phyloP scores from a whole-genome alignment of 306 rosid species.

The Ochetophila trinervis region DNA sequence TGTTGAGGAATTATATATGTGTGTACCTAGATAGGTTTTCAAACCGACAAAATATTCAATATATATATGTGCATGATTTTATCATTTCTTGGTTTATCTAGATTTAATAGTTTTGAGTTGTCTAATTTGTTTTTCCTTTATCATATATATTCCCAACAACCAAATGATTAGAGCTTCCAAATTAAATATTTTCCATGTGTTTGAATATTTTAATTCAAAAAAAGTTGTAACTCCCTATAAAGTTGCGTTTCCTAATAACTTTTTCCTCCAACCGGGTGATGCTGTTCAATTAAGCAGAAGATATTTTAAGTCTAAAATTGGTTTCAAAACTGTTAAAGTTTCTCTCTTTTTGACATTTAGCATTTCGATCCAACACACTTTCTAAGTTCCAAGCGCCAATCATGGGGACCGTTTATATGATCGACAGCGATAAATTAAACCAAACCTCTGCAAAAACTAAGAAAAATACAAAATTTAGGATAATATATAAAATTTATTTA shows the following conservation, averaged over 20 bases:
- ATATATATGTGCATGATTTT: too few relatives aligned
- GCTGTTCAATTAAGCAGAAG: constrained; percentile 4
- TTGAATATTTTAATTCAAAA: constrained; percentile 16
- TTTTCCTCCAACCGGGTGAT: constrained; percentile 12
- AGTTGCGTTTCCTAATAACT: constrained; percentile 22
- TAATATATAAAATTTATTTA: background rate
- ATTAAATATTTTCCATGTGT: constrained; percentile 23
- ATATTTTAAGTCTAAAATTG: constrained; percentile 1
- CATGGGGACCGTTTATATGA: constrained; percentile 12
- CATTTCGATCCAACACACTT: constrained; percentile 22
- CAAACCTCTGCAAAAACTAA: background rate
- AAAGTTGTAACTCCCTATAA: constrained; percentile 34
- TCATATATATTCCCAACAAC: constrained; percentile 22
- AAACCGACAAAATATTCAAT: too few relatives aligned
- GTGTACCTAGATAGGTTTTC: background rate
- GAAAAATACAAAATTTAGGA: background rate
- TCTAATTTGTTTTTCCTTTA: constrained; percentile 5
- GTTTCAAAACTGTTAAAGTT: constrained; percentile 29
- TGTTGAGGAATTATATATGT: background rate
- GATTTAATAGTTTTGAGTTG: background rate
- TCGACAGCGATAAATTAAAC: background rate
- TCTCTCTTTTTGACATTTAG: constrained; percentile 34
- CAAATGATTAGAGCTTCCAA: constrained; percentile 28
- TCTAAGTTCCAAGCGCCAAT: constrained; percentile 25
- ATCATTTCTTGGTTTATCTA: too few relatives aligned